These are phyloP conservation scores for Sinapis alba DNA, from an alignment of 441 rosid species.

Conservation along the genomic window DNA sequence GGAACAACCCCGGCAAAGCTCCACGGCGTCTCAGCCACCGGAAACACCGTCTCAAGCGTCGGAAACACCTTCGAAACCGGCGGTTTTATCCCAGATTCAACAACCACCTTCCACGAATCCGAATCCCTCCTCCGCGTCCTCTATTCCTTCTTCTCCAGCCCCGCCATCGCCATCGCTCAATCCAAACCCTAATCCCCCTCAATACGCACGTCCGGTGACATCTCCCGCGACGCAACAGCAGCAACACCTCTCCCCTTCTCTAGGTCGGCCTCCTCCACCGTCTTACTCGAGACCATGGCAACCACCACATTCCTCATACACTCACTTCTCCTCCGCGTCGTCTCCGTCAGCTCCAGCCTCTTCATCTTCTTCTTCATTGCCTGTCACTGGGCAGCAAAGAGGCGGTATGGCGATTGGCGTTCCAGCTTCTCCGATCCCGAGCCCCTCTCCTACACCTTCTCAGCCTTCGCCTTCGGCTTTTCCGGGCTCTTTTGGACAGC, in stretches of 20 bases:
- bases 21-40: constrained; percentile 42
- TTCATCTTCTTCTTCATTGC: constrained; percentile 41
- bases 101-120: constrained; percentile 32
- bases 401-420: constrained; percentile 76
- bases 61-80: constrained; percentile 32
- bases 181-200: constrained; percentile 44
- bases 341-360: constrained; percentile 39
- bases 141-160: constrained; percentile 22
- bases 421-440: constrained; percentile 54
- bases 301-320: constrained; percentile 49
- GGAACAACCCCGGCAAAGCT: constrained; percentile 41
- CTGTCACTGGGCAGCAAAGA: constrained; percentile 49
- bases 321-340: constrained; percentile 52
- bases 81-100: constrained; percentile 38
- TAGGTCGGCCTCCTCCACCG: constrained; percentile 42
- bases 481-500: constrained; percentile 67
- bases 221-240: constrained; percentile 41
- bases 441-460: constrained; percentile 50
- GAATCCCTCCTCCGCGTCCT: constrained; percentile 23
- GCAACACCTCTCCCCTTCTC: constrained; percentile 33
- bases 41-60: constrained; percentile 24
- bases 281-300: constrained; percentile 72
- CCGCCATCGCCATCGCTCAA: constrained; percentile 37
- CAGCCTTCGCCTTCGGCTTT: constrained; percentile 56
- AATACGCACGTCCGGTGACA: constrained; percentile 34